Conservation (phyloP, 2,329 filamentous ascomycete species). For the Aspergillus chevalieri region DNA sequence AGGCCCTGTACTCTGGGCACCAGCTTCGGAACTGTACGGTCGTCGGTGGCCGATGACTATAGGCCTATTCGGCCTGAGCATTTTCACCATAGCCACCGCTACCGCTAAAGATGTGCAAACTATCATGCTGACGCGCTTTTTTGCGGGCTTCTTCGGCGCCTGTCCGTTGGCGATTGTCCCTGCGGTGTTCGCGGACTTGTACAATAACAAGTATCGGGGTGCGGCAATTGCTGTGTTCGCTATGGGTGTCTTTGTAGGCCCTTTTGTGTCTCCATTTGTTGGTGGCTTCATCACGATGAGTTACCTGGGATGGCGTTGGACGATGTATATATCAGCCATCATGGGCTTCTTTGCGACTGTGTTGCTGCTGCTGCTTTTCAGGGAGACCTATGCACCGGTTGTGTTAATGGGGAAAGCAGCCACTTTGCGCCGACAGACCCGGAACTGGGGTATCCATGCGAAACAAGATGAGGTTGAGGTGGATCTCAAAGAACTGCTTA, state of each 20-base stretch:
- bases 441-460: conserved; percentile 57
- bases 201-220: conserved; percentile 40
- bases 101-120: conserved; percentile 37
- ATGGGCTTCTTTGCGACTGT: conserved; percentile 48
- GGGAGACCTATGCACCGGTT: conserved; percentile 50
- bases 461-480: conserved; percentile 50
- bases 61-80: conserved; percentile 36
- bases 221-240: conserved; percentile 45
- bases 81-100: conserved; percentile 45
- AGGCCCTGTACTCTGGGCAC: conserved; percentile 59
- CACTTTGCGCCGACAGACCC: conserved; percentile 47
- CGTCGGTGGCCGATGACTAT: conserved; percentile 48
- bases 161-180: conserved; percentile 41
- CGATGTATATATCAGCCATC: conserved; percentile 46
- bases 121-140: conserved; percentile 42
- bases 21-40: conserved; percentile 56
- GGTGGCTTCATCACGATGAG: conserved; percentile 48
- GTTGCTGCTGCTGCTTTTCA: conserved; percentile 38
- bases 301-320: conserved; percentile 48
- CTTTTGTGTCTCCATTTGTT: conserved; percentile 45
- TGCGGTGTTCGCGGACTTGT: conserved; percentile 46
- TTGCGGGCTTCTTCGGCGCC: conserved; percentile 42
- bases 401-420: conserved; percentile 36
- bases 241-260: conserved; percentile 46
- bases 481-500: conserved; percentile 43